Base-by-base conservation (phyloP, 192 early-diverging fungal species). In the Coemansia sp. region DNA sequence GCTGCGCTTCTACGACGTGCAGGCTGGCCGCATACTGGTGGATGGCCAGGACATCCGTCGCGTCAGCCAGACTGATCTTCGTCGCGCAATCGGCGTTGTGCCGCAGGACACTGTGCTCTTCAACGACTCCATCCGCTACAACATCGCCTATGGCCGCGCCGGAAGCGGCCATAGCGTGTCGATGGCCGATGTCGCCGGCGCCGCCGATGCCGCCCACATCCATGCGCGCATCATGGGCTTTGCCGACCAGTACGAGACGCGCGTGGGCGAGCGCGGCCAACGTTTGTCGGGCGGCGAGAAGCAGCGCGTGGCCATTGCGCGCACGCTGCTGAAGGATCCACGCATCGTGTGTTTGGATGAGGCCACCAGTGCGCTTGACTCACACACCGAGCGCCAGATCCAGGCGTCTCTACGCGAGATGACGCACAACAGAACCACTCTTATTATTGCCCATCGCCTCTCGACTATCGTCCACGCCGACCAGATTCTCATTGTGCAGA, bases 101-200 rank as follows among this genome's bases (percentile, higher is more conserved):
- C 95, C 97, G 16, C 89, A 94, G 77, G 95, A 98, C 74, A 96
- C 95, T 13, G 94, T 98, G 1, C 85, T 98, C 21, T 98, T 98
- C 83, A 99, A 99, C 76, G 94, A 98, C 61, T 91, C 94, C 18
- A 89, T 99, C 63, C 85, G 84, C 49, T 97, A 95, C 86, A 99
- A 99, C 78, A 97, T 99, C 73, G 89, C 89, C 19, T 99, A 98
- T 74, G 92, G 91, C 18, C 72, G 76, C 13, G 80, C 84, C 0
- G 78, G 80, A 22, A 40, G 37, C 48, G 49, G 41, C 18, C 76
- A 79, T 8, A 63, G 84, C 54, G 92, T 93, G 26, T 73, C 86
- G 2, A 87, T 89, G 52, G 87, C 85, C 32, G 88, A 93, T 18
- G 88, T 95, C 9, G 73, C 83, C 16, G 78, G 81, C 19, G 94